Percentiles rank a stretch among this genome's conserved stretches.
These are phyloP conservation scores for Cydonia oblonga DNA, from an alignment of 331 rosid species.

Conservation along the genomic window DNA sequence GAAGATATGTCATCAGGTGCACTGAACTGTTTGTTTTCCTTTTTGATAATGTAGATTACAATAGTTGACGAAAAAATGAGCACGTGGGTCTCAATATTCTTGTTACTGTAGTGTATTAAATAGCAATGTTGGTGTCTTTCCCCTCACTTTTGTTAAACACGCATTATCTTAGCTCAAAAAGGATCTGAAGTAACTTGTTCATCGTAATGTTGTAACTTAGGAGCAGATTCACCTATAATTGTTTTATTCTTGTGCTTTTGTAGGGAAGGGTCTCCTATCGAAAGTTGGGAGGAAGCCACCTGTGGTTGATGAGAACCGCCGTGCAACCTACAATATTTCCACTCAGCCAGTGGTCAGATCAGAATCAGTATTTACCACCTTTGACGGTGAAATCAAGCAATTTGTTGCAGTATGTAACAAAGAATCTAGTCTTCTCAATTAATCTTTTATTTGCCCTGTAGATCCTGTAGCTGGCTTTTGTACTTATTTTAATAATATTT, in stretches of 20 bases:
- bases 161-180: neutral
- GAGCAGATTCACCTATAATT: conserved; percentile 15
- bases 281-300: conserved; percentile 64
- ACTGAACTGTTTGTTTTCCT: conserved; percentile 3
- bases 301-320: conserved; percentile 61
- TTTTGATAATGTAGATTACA: neutral
- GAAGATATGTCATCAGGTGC: conserved; percentile 76
- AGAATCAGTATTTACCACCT: conserved; percentile 65
- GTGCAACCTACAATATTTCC: conserved; percentile 50
- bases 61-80: neutral
- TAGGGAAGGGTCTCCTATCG: conserved; percentile 54
- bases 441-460: neutral
- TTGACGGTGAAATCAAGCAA: conserved; percentile 73
- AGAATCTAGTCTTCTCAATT: conserved; percentile 10
- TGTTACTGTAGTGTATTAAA: neutral
- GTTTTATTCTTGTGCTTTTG: conserved; percentile 13
- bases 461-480: neutral
- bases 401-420: conserved; percentile 66
- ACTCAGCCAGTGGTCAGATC: conserved; percentile 42
- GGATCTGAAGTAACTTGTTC: neutral
- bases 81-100: neutral
- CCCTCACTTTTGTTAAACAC: neutral
- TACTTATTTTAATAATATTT: neutral
- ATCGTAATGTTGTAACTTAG: neutral
- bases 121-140: neutral